Conservation (phyloP, 2,329 filamentous ascomycete genomes). For the Colletotrichum endophyticum region DNA sequence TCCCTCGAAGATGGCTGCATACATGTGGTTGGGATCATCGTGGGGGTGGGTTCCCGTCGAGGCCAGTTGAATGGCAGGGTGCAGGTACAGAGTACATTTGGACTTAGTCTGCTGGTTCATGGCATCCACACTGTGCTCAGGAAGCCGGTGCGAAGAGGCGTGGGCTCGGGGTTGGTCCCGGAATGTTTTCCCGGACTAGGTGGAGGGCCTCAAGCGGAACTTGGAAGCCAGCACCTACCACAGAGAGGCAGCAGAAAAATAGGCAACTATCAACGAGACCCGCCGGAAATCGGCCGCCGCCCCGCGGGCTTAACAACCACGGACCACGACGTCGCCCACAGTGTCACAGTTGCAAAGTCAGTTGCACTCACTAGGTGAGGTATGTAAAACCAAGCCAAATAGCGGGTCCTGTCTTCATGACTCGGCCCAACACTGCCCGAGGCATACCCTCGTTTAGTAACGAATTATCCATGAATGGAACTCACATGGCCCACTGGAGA, state of each 20-base stretch:
- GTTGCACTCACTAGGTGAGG: not conserved
- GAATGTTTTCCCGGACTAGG: slow-evolving; percentile 3
- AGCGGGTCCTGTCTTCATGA: not conserved
- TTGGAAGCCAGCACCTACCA: not conserved
- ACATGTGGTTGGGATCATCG: not conserved
- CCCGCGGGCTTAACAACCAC: not conserved
- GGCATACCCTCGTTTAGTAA: slow-evolving; percentile 4
- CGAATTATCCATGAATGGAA: slow-evolving; percentile 19
- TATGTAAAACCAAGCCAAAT: not conserved
- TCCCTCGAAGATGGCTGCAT: not conserved
- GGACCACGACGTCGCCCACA: not conserved
- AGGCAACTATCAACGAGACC: not conserved
- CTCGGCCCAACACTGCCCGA: slow-evolving; percentile 16
- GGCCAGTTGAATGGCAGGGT: not conserved
- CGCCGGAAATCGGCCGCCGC: not conserved
- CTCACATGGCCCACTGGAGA: not conserved
- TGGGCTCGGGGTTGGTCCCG: slow-evolving; percentile 7
- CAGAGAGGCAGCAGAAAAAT: not conserved
- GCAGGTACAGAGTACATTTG: not conserved
- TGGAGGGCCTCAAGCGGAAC: not conserved
- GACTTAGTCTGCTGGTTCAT: too few species aligned
- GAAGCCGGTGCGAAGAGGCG: not conserved
- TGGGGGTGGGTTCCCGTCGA: not conserved
- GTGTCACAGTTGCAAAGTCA: not conserved
- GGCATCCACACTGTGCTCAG: too few species aligned